These are phyloP conservation scores for Trichoderma endophyticum DNA, from an alignment of 2,329 filamentous ascomycete genomes.

Conservation along the genomic window DNA sequence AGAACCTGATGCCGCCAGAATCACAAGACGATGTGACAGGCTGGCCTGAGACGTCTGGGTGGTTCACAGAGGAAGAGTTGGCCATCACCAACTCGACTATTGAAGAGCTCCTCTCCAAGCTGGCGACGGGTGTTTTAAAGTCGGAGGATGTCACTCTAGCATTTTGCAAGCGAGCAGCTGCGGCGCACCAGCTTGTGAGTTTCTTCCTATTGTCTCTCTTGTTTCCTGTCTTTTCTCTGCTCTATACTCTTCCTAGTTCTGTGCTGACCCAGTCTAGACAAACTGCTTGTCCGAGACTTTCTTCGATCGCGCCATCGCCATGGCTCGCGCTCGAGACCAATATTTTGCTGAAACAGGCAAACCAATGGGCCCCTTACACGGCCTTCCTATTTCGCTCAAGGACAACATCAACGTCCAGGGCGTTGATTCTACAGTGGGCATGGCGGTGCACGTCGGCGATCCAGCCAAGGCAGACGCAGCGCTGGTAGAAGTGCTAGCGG, in stretches of 20 bases:
- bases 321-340: constrained; percentile 49
- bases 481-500: constrained; percentile 41
- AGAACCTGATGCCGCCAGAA: constrained; percentile 49
- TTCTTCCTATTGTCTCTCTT: constrained; percentile 24
- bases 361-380: constrained; percentile 62
- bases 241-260: background rate
- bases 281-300: constrained; percentile 54
- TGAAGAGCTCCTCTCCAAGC: constrained; percentile 37
- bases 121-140: constrained; percentile 36
- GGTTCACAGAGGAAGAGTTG: constrained; percentile 52
- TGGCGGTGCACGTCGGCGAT: constrained; percentile 58
- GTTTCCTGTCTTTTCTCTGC: constrained; percentile 25
- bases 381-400: constrained; percentile 63
- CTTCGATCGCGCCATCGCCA: constrained; percentile 50
- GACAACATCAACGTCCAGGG: constrained; percentile 65
- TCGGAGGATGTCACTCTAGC: constrained; percentile 44
- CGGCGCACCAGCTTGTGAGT: constrained; percentile 56
- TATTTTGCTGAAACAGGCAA: constrained; percentile 46
- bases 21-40: constrained; percentile 53
- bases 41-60: constrained; percentile 56
- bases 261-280: constrained; percentile 31
- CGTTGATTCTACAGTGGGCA: constrained; percentile 60
- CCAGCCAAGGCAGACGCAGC: constrained; percentile 46
- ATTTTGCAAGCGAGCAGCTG: constrained; percentile 52
- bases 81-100: constrained; percentile 47